Base-by-base conservation (phyloP, 2,329 filamentous ascomycete genomes). In the Exophiala bonariae region DNA sequence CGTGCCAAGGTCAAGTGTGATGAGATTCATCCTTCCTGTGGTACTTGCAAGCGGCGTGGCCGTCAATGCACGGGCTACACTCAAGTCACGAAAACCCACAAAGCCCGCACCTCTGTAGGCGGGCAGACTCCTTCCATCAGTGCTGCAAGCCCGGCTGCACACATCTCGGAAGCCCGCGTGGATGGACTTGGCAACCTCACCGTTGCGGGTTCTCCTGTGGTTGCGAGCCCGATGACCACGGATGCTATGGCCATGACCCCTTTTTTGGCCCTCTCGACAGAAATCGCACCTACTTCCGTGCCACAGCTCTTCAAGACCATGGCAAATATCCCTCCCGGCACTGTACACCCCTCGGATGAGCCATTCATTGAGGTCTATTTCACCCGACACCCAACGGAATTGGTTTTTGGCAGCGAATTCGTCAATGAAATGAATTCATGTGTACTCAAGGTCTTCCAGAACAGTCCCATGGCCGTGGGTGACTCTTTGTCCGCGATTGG, bases 361-460 rank as follows among this genome's bases (percentile, higher is more conserved):
- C 50, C 58, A 10, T 56, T 57, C 13, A 56, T 66, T 37, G 58
- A 64, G 35, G 23, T 60, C 1, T 66, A 65, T 44, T 66, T 66
- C 45, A 59, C 45, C 28, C 54, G 62, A 4, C 63, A 66, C 36
- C 63, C 61, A 1, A 46, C 43, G 11, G 63, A 66, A 10, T 46
- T 64, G 30, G 56, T 61, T 31, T 62, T 66, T n/a, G 57, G 59
- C 14, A 34, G 49, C 4, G 62, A 65, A 33, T 66, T 66, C 32
- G 55, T 64, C 17, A 40, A 60, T 20, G 63, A 66, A 52, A 65
- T 65, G 63, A 66, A 66, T 36, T 55, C 61, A 13, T 57, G 58
- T 41, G 60, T 63, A 2, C 36, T 66, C 11, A 43, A 58, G 44
- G 56, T 65, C 13, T 55, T 66, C 16, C 61, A 66, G 34, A 49